A percentile compares a stretch with the other conserved stretches of the same genome.
Evolutionary conservation across 2,329 filamentous ascomycete genomes (phyloP).

Genomic region (Huntiella abstrusa): DNA sequence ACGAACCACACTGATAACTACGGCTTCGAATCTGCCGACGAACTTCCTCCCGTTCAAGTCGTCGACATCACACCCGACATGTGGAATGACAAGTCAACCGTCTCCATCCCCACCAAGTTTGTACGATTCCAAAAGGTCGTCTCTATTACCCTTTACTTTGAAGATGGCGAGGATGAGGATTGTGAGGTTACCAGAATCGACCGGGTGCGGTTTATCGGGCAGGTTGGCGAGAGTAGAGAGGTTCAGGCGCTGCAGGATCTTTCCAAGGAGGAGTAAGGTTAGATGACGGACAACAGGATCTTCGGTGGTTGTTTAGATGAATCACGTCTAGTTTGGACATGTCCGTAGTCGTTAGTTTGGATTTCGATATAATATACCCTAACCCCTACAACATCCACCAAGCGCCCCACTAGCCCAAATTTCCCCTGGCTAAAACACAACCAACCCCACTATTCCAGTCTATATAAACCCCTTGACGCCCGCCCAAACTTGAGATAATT

Average conservation of each 20-base stretch:
- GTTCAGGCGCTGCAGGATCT: constrained; percentile 95
- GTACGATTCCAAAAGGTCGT: constrained; percentile 96
- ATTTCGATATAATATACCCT: neutral
- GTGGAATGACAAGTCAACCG: constrained; percentile 67
- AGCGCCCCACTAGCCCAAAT: neutral
- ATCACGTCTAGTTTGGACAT: too few relatives aligned
- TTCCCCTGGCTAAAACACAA: neutral
- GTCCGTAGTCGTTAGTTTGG: too few relatives aligned
- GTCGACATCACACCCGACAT: constrained; percentile 56
- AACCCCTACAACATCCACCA: neutral
- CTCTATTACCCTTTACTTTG: constrained; percentile 73
- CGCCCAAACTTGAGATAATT: neutral
- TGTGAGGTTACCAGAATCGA: constrained; percentile 75
- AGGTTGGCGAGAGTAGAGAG: constrained; percentile 76
- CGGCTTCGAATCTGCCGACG: constrained; percentile 87
- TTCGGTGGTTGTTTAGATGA: too few relatives aligned
- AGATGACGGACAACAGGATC: neutral
- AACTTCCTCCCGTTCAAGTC: constrained; percentile 60
- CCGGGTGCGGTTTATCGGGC: constrained; percentile 62
- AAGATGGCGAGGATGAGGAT: constrained; percentile 52
- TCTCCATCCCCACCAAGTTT: constrained; percentile 56
- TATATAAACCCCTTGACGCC: constrained; percentile 3
- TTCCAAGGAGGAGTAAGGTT: constrained; percentile 31
- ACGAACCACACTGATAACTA: constrained; percentile 78
- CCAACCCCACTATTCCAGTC: neutral